Percentiles rank a stretch among this genome's conserved stretches.
These are phyloP conservation scores for Blepharisma japonicum DNA, from an alignment of 73 alveolate species.

Conservation along the genomic window DNA sequence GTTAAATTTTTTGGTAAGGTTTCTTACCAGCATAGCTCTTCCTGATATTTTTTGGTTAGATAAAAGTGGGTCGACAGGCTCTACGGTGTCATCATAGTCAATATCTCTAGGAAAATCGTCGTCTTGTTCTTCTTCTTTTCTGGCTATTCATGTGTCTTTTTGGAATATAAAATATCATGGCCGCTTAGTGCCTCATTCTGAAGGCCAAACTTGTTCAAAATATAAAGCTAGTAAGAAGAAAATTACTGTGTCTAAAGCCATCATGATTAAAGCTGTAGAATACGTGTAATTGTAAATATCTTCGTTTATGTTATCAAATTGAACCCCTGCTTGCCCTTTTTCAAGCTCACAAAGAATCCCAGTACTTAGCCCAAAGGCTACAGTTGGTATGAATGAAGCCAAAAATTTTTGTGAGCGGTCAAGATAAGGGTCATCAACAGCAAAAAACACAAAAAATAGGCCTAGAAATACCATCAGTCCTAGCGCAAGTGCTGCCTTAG, in stretches of 20 bases:
- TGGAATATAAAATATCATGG: slow-evolving; percentile 59
- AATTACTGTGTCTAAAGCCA: slow-evolving; percentile 47
- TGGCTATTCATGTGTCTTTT: slow-evolving; percentile 38
- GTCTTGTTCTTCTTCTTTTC: slow-evolving; percentile 28
- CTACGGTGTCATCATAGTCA: slow-evolving; percentile 31
- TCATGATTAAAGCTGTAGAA: slow-evolving; percentile 42
- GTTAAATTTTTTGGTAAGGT: slow-evolving; percentile 45
- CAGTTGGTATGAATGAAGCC: slow-evolving; percentile 62
- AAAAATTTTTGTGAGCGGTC: slow-evolving; percentile 39
- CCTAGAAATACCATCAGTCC: slow-evolving; percentile 64
- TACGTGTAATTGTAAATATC: slow-evolving; percentile 46
- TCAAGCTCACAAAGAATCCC: slow-evolving; percentile 60
- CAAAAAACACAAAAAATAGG: slow-evolving; percentile 61
- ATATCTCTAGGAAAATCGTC: slow-evolving; percentile 9
- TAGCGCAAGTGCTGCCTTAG: slow-evolving; percentile 66
- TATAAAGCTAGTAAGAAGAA: slow-evolving; percentile 52
- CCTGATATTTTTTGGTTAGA: slow-evolving; percentile 38
- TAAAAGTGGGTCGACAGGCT: slow-evolving; percentile 40
- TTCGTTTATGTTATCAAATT: slow-evolving; percentile 44
- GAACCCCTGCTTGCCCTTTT: slow-evolving; percentile 50
- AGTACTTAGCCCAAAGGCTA: slow-evolving; percentile 59
- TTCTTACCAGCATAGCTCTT: slow-evolving; percentile 29
- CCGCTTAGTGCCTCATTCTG: slow-evolving; percentile 58
- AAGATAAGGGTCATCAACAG: slow-evolving; percentile 47
- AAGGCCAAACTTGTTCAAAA: slow-evolving; percentile 64